A percentile compares a stretch with the other conserved stretches of the same genome.
phyloP scores from a whole-genome alignment of 352 stramenopile species.

The Albugo candida region DNA sequence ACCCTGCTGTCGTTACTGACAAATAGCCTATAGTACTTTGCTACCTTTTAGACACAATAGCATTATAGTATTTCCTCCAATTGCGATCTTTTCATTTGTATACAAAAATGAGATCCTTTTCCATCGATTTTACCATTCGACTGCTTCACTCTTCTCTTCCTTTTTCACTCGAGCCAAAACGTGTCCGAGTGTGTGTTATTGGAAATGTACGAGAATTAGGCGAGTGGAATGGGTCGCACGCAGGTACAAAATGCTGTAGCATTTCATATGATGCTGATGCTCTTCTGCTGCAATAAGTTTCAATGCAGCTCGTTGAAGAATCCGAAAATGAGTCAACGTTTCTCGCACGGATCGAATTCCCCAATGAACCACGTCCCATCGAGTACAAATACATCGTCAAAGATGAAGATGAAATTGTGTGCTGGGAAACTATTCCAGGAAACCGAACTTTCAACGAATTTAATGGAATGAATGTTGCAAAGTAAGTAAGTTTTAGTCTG shows the following conservation, averaged over 20 bases:
- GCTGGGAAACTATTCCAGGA: conserved; percentile 52
- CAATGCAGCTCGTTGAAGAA: conserved; percentile 18
- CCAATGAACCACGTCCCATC: conserved; percentile 11
- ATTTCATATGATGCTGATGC: background rate
- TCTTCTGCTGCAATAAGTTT: conserved; percentile 13
- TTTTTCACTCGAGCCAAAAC: background rate
- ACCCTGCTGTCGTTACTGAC: too few species aligned
- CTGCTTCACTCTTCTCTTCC: too few species aligned
- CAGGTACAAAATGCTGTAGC: conserved; percentile 12
- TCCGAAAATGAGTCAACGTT: conserved; percentile 19
- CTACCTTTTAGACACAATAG: too few species aligned
- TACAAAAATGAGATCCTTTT: too few species aligned
- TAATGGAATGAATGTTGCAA: conserved; percentile 22
- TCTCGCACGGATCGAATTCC: conserved; percentile 16
- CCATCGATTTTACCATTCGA: too few species aligned
- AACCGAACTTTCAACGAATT: conserved; percentile 37
- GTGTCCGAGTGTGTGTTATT: conserved; percentile 21
- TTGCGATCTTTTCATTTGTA: too few species aligned
- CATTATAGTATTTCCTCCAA: too few species aligned
- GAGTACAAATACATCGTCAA: conserved; percentile 72
- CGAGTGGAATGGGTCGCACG: conserved; percentile 30
- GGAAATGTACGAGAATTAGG: conserved; percentile 32
- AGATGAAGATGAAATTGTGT: conserved; percentile 19
- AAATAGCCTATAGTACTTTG: too few species aligned
- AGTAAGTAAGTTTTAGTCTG: conserved; percentile 19